Evolutionary conservation across 306 rosid genomes (phyloP).

Genomic region (Fagus crenata): DNA sequence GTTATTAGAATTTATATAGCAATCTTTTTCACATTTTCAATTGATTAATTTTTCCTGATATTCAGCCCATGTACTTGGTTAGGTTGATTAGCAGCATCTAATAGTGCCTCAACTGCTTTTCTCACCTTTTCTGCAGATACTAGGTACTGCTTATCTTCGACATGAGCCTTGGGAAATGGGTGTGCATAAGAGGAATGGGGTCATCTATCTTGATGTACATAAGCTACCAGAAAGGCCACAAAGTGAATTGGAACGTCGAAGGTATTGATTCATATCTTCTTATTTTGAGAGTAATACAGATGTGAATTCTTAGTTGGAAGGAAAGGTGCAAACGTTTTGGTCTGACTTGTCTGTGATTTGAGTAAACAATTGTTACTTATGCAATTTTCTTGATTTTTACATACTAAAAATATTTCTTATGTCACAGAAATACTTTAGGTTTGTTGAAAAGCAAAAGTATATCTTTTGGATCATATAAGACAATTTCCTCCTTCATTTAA

Average conservation of each 20-base stretch:
- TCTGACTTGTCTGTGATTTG: neutral
- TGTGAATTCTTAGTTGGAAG: conserved; percentile 8
- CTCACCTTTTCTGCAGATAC: conserved; percentile 51
- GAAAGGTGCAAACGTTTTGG: neutral
- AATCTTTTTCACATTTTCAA: neutral
- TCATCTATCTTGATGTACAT: conserved; percentile 95
- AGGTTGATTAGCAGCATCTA: neutral
- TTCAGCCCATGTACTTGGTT: neutral
- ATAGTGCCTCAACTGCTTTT: conserved; percentile 1
- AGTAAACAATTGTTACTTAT: neutral
- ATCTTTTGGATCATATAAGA: no score
- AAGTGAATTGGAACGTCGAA: conserved; percentile 83
- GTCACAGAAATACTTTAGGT: no score
- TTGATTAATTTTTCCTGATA: neutral
- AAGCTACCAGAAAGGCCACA: conserved; percentile 85
- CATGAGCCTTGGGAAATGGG: conserved; percentile 99
- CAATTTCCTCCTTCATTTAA: no score
- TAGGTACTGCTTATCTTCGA: conserved; percentile 83
- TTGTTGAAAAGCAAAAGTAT: no score
- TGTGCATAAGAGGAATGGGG: conserved; percentile 94
- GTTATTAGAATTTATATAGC: neutral
- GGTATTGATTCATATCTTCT: conserved; percentile 44
- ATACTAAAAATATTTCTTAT: no score
- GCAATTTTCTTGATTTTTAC: neutral
- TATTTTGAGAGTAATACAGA: conserved; percentile 1